These are phyloP conservation scores for Citrullus mucosospermus DNA, from an alignment of 306 rosid species.

Conservation along the genomic window DNA sequence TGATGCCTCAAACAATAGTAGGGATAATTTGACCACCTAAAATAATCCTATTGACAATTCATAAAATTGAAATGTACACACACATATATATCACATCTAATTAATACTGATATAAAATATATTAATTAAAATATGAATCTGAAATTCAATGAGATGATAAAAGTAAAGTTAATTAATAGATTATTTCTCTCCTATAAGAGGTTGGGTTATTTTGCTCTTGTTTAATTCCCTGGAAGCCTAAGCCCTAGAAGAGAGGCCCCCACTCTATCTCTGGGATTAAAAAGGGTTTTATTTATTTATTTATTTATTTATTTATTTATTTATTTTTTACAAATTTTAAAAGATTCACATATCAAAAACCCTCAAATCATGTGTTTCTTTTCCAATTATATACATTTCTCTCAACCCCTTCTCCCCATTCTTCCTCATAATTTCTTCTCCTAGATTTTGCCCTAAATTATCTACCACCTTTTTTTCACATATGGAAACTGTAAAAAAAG, in stretches of 20 bases:
- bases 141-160: not conserved
- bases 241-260: constrained; percentile 7
- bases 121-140: not conserved
- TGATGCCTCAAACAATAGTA: too few relatives aligned
- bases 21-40: too few relatives aligned
- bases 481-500: not conserved
- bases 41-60: too few relatives aligned
- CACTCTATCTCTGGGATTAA: not conserved
- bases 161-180: not conserved
- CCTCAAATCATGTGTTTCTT: constrained; percentile 27
- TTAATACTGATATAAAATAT: not conserved
- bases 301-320: not conserved
- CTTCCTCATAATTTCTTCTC: not conserved
- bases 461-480: not conserved
- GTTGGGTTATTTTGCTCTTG: not conserved
- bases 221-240: not conserved
- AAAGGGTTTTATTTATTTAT: not conserved
- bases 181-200: not conserved
- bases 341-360: constrained; percentile 23
- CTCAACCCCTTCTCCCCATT: not conserved
- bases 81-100: not conserved
- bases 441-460: not conserved
- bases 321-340: not conserved
- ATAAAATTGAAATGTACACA: not conserved
- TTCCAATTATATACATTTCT: constrained; percentile 13